Evolutionary conservation across 208 protist genomes (phyloP), one percentile per base, ranked within the genome.

Genomic region (Wallacemonas sp.): DNA sequence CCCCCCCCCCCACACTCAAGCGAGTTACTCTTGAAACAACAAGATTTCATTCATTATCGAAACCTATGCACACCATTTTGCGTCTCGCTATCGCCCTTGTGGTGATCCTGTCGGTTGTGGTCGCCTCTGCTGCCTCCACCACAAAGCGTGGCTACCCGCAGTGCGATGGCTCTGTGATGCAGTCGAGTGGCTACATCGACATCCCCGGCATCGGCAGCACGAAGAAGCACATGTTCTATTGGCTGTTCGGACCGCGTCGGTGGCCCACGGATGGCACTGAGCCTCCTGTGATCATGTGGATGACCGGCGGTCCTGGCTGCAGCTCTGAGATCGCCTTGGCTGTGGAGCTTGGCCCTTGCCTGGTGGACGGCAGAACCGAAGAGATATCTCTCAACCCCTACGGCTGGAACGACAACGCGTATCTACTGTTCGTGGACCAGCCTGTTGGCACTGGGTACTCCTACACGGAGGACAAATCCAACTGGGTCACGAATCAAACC

Each of bases 221-320:
- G 17, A 54, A 68, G 52, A 85, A 90, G 66, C 75, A 92, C 61
- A 79, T 79, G 70, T 98, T 98, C 71, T 98, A 93, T 79, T 98
- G 95, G 93, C 67, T 86, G 48, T 96, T 97, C 60, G 77, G 76
- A 19, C 76, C 82, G 3, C 79, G 87, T 23, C 29, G 70, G 44
- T 60, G 48, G 38, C 78, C 87, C 1, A 55, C 65, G 12, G 76
- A 67, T 39, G 88, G 72, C 54, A 63, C 29, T 16, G 23, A 32
- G 41, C 61, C 74, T 16, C 92, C 92, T 11, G 70, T 96, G 43
- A 68, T 98, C 8, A 24, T 97, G 26, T 98, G 92, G 90, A 76
- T 97, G 67, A 93, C 83, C 21, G 96, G 96, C 49, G 94, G 96
- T 21, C 94, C 96, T 1, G 96, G 96, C 44, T 96, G 90, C 78